Evolutionary conservation across 2,329 filamentous ascomycete genomes (phyloP).

Genomic region (Stagonosporopsis rhizophila): DNA sequence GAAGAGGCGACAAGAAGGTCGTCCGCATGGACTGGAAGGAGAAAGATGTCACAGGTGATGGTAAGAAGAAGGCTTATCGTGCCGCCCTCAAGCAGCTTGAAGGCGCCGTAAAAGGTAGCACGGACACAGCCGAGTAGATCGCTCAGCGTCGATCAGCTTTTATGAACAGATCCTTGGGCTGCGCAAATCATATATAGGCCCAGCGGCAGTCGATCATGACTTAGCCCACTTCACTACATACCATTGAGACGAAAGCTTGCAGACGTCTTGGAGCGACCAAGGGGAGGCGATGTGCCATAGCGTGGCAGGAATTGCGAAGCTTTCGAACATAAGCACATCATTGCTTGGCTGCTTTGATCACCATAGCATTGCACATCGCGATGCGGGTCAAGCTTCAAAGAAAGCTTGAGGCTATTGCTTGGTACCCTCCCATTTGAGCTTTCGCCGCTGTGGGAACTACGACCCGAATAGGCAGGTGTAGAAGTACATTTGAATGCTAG

Average conservation of each 20-base stretch:
- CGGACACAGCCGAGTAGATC: conserved; percentile 20
- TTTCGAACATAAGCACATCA: conserved; percentile 13
- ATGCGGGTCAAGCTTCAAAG: conserved; percentile 23
- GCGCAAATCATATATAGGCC: neutral
- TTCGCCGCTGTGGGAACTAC: conserved; percentile 9
- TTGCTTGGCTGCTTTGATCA: conserved; percentile 3
- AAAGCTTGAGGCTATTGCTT: conserved; percentile 26
- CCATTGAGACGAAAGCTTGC: neutral
- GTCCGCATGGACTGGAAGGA: conserved; percentile 54
- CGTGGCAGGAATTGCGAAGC: conserved; percentile 11
- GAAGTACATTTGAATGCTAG: conserved; percentile 9
- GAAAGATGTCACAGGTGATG: conserved; percentile 50
- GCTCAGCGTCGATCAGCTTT: conserved; percentile 6
- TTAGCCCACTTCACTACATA: neutral
- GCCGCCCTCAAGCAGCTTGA: conserved; percentile 68
- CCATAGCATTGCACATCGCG: neutral
- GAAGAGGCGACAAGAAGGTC: conserved; percentile 55
- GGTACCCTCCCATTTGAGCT: conserved; percentile 18
- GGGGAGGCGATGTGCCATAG: conserved; percentile 7
- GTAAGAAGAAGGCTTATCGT: conserved; percentile 53
- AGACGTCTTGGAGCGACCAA: neutral
- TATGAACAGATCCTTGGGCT: conserved; percentile 1
- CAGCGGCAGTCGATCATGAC: neutral
- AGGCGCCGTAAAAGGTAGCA: conserved; percentile 60
- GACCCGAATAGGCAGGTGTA: conserved; percentile 24